Evolutionary conservation across 257 asterid genomes (phyloP).

Genomic region (Lithospermum erythrorhizon): DNA sequence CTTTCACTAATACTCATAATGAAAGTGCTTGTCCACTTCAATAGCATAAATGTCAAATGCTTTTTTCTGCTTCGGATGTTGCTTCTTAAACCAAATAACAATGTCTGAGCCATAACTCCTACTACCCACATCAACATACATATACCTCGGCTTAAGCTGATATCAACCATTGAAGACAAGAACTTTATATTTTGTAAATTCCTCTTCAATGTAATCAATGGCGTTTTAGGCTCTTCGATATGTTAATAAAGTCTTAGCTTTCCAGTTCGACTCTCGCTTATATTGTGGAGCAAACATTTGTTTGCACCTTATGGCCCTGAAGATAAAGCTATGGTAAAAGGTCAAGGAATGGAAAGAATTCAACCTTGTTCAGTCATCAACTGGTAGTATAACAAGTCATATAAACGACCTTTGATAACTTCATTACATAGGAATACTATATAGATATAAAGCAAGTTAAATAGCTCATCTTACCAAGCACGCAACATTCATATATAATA

Average conservation of each 20-base stretch:
- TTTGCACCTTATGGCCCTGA: conserved; percentile 3
- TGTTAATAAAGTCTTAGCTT: conserved; percentile 6
- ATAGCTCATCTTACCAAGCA: too few species aligned
- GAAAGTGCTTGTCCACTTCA: conserved; percentile 15
- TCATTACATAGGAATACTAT: too few species aligned
- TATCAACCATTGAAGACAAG: conserved; percentile 10
- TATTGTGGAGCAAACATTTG: neutral
- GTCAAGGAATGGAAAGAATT: conserved; percentile 12
- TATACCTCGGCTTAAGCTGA: conserved; percentile 14
- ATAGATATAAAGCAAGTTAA: too few species aligned
- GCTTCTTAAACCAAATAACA: conserved; percentile 16
- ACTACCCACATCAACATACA: conserved; percentile 15
- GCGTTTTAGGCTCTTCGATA: conserved; percentile 9
- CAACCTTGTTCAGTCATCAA: neutral
- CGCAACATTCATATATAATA: too few species aligned
- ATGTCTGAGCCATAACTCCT: neutral
- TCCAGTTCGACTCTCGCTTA: conserved; percentile 6
- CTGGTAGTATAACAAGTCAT: neutral
- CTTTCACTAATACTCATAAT: conserved; percentile 7
- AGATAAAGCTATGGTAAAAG: conserved; percentile 6
- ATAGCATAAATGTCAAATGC: conserved; percentile 14
- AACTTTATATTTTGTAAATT: conserved; percentile 7
- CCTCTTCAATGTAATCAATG: conserved; percentile 10
- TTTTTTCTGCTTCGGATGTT: conserved; percentile 15
- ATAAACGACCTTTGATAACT: too few species aligned